phyloP scores from a whole-genome alignment of 2,329 filamentous ascomycete genomes.

The Neonectria ditissima region DNA sequence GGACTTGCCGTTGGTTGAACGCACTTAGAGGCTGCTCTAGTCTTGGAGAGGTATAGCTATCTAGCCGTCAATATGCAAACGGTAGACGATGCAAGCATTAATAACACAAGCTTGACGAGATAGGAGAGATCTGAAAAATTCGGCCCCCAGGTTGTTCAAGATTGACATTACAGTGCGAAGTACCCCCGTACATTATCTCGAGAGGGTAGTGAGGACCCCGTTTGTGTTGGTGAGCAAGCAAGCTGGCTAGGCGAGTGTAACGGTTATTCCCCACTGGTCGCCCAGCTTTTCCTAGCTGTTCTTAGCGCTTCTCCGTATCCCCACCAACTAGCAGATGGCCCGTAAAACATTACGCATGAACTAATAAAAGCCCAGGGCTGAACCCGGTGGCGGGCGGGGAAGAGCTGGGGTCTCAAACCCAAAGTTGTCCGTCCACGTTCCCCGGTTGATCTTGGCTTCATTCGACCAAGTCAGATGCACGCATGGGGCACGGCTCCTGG shows the following conservation, averaged over 20 bases:
- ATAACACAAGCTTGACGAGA: background rate
- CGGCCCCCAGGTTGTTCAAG: background rate
- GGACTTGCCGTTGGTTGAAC: background rate
- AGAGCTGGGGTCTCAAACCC: background rate
- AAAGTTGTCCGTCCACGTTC: background rate
- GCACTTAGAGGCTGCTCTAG: background rate
- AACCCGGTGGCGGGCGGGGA: constrained; percentile 6
- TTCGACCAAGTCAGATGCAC: background rate
- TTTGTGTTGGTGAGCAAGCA: too few species aligned
- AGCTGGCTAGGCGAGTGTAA: background rate
- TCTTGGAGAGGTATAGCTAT: background rate
- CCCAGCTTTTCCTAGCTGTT: background rate
- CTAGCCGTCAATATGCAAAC: background rate
- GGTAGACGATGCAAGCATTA: background rate
- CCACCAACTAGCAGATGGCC: background rate
- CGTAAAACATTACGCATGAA: background rate
- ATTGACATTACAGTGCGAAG: background rate
- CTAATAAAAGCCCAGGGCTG: background rate
- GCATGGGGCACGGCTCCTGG: background rate
- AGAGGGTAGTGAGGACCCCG: too few species aligned
- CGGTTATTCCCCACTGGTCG: background rate
- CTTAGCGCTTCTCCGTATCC: background rate
- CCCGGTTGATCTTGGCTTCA: constrained; percentile 6
- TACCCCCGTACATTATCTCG: too few species aligned
- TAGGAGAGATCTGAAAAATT: background rate